phyloP scores from a whole-genome alignment of 768 basidiomycete genomes.

The Amanita jacksonii region DNA sequence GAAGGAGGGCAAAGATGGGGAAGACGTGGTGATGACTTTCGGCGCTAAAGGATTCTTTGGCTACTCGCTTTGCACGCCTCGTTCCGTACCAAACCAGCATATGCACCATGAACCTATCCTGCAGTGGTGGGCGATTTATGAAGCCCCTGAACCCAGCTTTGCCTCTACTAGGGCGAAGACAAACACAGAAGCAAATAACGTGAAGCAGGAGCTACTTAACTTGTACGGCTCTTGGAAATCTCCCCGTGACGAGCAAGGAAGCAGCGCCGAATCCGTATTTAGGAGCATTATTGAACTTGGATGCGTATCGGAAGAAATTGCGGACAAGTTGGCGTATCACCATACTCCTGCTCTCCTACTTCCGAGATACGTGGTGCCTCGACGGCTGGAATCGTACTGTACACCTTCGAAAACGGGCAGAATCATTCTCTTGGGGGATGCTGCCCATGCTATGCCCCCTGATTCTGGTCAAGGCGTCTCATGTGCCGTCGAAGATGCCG shows the following conservation, averaged over 20 bases:
- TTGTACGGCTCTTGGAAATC: conserved; percentile 26
- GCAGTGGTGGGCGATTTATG: conserved; percentile 35
- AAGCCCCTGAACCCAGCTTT: conserved; percentile 15
- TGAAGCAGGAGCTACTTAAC: conserved; percentile 21
- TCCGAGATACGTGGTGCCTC: conserved; percentile 26
- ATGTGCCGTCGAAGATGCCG: conserved; percentile 30
- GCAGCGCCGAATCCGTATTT: conserved; percentile 14
- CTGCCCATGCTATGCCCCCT: conserved; percentile 35
- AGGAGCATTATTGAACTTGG: conserved; percentile 21
- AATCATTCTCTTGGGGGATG: conserved; percentile 32
- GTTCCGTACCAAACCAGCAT: conserved; percentile 4
- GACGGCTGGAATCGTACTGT: conserved; percentile 26
- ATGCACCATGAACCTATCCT: conserved; percentile 13
- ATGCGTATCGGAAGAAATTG: conserved; percentile 14
- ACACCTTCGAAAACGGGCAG: conserved; percentile 17
- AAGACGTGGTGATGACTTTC: conserved; percentile 29
- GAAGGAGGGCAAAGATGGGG: conserved; percentile 8
- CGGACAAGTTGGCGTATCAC: background rate
- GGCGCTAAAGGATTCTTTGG: conserved; percentile 30
- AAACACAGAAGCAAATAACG: conserved; percentile 16
- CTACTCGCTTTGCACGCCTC: conserved; percentile 20
- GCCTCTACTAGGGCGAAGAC: conserved; percentile 2
- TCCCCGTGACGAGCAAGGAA: conserved; percentile 18
- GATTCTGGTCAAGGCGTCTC: conserved; percentile 33
- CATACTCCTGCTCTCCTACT: conserved; percentile 22